phyloP scores from a whole-genome alignment of 305 asterid species.

The Striga hermonthica region DNA sequence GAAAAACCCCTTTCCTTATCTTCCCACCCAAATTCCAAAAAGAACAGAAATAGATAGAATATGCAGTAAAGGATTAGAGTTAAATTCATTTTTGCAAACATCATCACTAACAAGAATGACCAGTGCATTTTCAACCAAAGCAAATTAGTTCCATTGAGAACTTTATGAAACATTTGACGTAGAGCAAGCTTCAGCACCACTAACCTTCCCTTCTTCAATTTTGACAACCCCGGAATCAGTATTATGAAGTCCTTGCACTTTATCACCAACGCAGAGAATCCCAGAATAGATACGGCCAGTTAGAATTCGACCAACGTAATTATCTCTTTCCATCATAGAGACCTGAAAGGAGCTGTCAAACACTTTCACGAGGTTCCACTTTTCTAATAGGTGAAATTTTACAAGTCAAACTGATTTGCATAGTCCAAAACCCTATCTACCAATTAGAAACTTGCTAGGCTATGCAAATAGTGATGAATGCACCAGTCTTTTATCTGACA shows the following conservation, averaged over 20 bases:
- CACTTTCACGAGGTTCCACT: constrained; percentile 39
- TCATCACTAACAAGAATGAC: constrained; percentile 13
- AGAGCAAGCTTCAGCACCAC: constrained; percentile 27
- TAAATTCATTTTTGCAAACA: not conserved
- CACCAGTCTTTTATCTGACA: not conserved
- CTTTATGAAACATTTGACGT: constrained; percentile 22
- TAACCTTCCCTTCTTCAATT: constrained; percentile 96
- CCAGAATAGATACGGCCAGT: constrained; percentile 94
- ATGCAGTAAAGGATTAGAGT: not conserved
- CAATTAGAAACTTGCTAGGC: not conserved
- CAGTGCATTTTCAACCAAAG: not conserved
- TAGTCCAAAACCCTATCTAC: constrained; percentile 20
- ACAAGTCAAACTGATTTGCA: constrained; percentile 30
- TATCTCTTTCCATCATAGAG: constrained; percentile 98
- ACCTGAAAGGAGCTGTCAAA: constrained; percentile 79
- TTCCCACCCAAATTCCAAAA: not conserved
- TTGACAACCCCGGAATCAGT: constrained; percentile 71
- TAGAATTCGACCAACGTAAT: constrained; percentile 87
- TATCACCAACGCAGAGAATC: constrained; percentile 80
- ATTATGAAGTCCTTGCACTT: constrained; percentile 77
- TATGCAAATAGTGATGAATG: not conserved
- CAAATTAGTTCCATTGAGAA: not conserved
- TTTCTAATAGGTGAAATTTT: constrained; percentile 26
- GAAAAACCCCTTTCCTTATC: not conserved
- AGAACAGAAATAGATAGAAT: not conserved